Evolutionary conservation across 2,329 filamentous ascomycete genomes (phyloP).

Genomic region (Aspergillus felis): DNA sequence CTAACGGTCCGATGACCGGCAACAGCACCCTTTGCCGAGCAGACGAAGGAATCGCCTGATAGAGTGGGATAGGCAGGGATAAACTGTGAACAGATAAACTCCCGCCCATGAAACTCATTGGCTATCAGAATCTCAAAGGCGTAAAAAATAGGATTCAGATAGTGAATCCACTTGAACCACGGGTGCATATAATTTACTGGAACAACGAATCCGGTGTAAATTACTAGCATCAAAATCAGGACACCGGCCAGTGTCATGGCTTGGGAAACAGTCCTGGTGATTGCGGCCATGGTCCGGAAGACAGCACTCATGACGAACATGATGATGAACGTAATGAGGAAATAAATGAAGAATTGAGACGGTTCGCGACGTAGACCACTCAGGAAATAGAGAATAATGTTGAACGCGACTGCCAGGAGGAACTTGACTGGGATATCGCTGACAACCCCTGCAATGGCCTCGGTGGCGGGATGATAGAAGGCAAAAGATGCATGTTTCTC

Average conservation of each 20-base stretch:
- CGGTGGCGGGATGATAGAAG: slow-evolving; percentile 26
- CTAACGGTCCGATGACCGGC: slow-evolving; percentile 51
- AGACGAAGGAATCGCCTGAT: slow-evolving; percentile 46
- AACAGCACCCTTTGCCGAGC: slow-evolving; percentile 54
- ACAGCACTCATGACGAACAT: slow-evolving; percentile 79
- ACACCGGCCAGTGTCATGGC: slow-evolving; percentile 54
- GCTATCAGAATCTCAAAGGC: slow-evolving; percentile 77
- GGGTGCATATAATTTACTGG: slow-evolving; percentile 60
- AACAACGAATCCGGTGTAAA: slow-evolving; percentile 50
- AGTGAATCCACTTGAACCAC: slow-evolving; percentile 81
- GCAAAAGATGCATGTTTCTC: slow-evolving; percentile 29
- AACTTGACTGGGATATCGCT: slow-evolving; percentile 68
- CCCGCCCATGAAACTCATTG: slow-evolving; percentile 70
- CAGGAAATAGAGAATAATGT: slow-evolving; percentile 80
- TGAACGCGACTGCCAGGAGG: slow-evolving; percentile 67
- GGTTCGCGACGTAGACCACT: slow-evolving; percentile 70
- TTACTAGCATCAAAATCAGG: slow-evolving; percentile 37
- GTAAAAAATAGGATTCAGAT: slow-evolving; percentile 73
- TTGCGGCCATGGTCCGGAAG: slow-evolving; percentile 72
- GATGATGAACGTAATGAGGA: slow-evolving; percentile 69
- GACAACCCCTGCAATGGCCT: slow-evolving; percentile 13
- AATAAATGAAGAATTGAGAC: slow-evolving; percentile 79
- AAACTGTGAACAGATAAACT: slow-evolving; percentile 51
- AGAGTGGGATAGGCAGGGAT: slow-evolving; percentile 45
- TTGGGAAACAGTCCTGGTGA: slow-evolving; percentile 62